Conservation (phyloP, 805 yeast species). For the Hanseniaspora singularis region DNA sequence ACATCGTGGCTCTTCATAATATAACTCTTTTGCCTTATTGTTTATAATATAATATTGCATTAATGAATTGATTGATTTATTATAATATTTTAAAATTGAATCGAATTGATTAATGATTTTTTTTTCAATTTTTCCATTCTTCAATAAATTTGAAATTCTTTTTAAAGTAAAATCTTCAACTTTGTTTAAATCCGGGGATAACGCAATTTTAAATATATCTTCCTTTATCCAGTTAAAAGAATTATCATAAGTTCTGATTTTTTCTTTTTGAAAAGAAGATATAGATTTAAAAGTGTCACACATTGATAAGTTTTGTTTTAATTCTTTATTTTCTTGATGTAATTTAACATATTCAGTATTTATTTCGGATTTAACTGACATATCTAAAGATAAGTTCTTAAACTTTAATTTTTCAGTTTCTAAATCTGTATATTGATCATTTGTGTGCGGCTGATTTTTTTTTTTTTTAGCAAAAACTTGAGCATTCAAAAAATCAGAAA, state of each 20-base stretch:
- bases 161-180: neutral
- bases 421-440: no score
- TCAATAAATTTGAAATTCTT: neutral
- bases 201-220: neutral
- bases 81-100: neutral
- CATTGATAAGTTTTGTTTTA: no score
- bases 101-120: neutral
- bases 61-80: neutral
- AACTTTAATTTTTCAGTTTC: neutral
- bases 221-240: slow-evolving; percentile 10
- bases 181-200: neutral
- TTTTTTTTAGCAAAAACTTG: no score
- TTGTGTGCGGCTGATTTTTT: no score
- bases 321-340: neutral
- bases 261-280: neutral
- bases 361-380: neutral
- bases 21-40: neutral
- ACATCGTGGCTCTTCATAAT: slow-evolving; percentile 2
- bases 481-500: no score
- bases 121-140: neutral
- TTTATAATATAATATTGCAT: neutral
- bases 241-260: slow-evolving; percentile 9
- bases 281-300: neutral
- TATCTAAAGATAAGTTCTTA: neutral
- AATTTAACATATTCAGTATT: no score